Percentiles rank a stretch among this genome's conserved stretches.
phyloP scores from a whole-genome alignment of 768 basidiomycete species.

The Psilocybe cubensis region DNA sequence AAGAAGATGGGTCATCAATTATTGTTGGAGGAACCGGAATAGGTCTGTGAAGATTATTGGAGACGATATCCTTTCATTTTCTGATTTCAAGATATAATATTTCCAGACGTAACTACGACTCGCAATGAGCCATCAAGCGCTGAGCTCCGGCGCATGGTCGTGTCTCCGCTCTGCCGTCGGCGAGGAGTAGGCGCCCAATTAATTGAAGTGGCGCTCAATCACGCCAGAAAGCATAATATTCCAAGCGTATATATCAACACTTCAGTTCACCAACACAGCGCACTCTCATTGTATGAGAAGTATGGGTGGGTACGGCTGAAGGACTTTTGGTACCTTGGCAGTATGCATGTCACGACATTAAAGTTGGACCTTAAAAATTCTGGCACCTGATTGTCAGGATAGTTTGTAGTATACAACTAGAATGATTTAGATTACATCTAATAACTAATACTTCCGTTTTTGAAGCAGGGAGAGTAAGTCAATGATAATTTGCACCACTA shows the following conservation, averaged over 20 bases:
- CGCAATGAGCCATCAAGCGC: constrained; percentile 11
- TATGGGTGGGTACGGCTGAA: constrained; percentile 10
- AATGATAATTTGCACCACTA: no score
- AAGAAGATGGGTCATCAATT: not conserved
- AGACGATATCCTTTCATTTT: no score
- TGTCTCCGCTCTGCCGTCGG: constrained; percentile 22
- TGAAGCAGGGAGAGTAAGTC: no score
- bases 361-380: not conserved
- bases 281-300: constrained; percentile 12
- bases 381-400: not conserved
- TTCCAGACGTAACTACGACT: constrained; percentile 8
- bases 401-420: no score
- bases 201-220: constrained; percentile 8
- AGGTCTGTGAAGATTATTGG: constrained; percentile 5
- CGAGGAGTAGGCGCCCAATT: constrained; percentile 20
- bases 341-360: not conserved
- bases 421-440: no score
- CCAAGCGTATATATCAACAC: constrained; percentile 4
- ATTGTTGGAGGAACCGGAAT: constrained; percentile 20
- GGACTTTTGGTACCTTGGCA: not conserved
- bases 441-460: no score
- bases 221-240: constrained; percentile 14
- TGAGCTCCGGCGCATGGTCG: constrained; percentile 27
- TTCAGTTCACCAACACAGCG: not conserved
- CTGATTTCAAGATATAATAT: not conserved